Evolutionary conservation across 2,329 filamentous ascomycete species (phyloP).

Genomic region (Lecanosticta acicola): DNA sequence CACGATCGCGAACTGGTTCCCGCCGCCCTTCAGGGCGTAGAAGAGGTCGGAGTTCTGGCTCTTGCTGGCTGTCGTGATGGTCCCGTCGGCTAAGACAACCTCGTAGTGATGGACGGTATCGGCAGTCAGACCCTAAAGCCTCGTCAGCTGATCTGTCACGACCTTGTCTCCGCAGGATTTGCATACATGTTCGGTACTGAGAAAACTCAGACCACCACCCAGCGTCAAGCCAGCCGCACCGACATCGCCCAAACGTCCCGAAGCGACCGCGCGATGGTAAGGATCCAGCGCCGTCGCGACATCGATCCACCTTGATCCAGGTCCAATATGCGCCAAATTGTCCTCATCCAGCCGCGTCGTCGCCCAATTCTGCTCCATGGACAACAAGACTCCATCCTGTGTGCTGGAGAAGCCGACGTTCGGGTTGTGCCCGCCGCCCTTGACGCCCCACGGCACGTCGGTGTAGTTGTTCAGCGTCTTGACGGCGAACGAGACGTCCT

Average conservation of each 20-base stretch:
- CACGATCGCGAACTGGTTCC: slow-evolving; percentile 31
- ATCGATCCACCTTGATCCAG: slow-evolving; percentile 22
- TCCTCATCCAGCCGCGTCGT: slow-evolving; percentile 34
- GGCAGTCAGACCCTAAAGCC: slow-evolving; percentile 21
- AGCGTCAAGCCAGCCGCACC: slow-evolving; percentile 28
- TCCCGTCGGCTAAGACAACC: slow-evolving; percentile 23
- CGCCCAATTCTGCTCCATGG: slow-evolving; percentile 38
- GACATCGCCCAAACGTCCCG: slow-evolving; percentile 24
- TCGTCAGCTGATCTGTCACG: slow-evolving; percentile 1
- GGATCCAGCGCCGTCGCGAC: slow-evolving; percentile 20
- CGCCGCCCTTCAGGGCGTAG: slow-evolving; percentile 24
- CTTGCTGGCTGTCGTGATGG: slow-evolving; percentile 22
- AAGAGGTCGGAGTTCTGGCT: slow-evolving; percentile 25
- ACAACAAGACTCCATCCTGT: slow-evolving; percentile 41
- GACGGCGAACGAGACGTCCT: slow-evolving; percentile 51
- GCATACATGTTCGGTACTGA: slow-evolving; percentile 28
- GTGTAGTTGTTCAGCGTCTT: slow-evolving; percentile 44
- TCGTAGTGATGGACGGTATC: slow-evolving; percentile 31
- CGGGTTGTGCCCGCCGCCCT: slow-evolving; percentile 47
- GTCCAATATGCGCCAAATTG: slow-evolving; percentile 26
- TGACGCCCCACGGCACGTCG: slow-evolving; percentile 50
- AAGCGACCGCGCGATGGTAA: slow-evolving; percentile 18
- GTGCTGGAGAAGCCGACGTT: slow-evolving; percentile 46
- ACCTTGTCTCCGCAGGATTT: background rate
- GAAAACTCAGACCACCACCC: slow-evolving; percentile 27